Evolutionary conservation across 2,329 filamentous ascomycete species (phyloP).

Genomic region (Fusarium torulosum): DNA sequence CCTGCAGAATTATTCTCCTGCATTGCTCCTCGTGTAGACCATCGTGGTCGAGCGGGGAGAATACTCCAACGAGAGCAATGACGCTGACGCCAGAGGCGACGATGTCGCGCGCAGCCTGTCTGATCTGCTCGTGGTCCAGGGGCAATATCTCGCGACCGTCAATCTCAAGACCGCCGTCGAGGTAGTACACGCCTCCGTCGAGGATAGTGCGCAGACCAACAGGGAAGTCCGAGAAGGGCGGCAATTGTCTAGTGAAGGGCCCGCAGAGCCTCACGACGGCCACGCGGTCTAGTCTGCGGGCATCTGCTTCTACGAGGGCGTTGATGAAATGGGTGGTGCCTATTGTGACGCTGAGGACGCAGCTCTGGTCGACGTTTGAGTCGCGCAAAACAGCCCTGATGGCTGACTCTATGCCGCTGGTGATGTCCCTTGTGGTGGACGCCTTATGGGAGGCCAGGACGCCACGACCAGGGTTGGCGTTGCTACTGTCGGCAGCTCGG

Average conservation of each 20-base stretch:
- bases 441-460: slow-evolving; percentile 63
- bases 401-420: slow-evolving; percentile 61
- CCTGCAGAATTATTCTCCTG: slow-evolving; percentile 54
- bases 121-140: slow-evolving; percentile 56
- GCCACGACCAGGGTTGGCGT: slow-evolving; percentile 53
- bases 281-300: slow-evolving; percentile 57
- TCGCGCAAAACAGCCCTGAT: slow-evolving; percentile 58
- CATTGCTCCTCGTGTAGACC: slow-evolving; percentile 57
- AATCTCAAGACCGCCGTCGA: slow-evolving; percentile 62
- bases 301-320: slow-evolving; percentile 61
- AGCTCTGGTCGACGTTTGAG: slow-evolving; percentile 53
- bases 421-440: slow-evolving; percentile 63
- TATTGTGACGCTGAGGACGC: slow-evolving; percentile 62
- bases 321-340: slow-evolving; percentile 66
- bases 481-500: slow-evolving; percentile 50
- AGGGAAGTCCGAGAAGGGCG: slow-evolving; percentile 62
- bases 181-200: slow-evolving; percentile 56
- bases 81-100: slow-evolving; percentile 52
- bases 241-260: slow-evolving; percentile 58
- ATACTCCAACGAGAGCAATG: slow-evolving; percentile 60
- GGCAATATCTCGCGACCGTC: slow-evolving; percentile 60
- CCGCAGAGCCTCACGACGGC: slow-evolving; percentile 62
- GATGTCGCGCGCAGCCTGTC: slow-evolving; percentile 51
- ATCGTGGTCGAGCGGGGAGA: slow-evolving; percentile 60
- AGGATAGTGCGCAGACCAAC: slow-evolving; percentile 56